A percentile compares a stretch with the other conserved stretches of the same genome.
Evolutionary conservation across 257 asterid genomes (phyloP).

Genomic region (Ilex asprella): DNA sequence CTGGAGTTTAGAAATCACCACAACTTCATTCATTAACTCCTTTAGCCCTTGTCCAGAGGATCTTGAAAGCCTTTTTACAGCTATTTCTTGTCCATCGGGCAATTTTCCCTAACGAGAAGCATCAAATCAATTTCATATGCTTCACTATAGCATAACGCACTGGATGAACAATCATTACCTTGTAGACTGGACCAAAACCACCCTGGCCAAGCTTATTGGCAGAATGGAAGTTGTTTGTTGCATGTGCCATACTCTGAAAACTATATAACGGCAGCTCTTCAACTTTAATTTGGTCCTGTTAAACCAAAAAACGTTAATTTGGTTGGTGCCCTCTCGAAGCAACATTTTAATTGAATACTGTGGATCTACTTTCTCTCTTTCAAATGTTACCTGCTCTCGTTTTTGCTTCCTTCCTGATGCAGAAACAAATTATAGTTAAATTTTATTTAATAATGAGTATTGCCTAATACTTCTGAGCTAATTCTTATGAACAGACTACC

Average conservation of each 20-base stretch:
- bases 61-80: constrained; percentile 35
- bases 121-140: background rate
- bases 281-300: constrained; percentile 13
- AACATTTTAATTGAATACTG: constrained; percentile 12
- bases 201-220: constrained; percentile 39
- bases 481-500: constrained; percentile 5
- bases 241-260: constrained; percentile 22
- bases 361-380: constrained; percentile 6
- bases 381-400: constrained; percentile 4
- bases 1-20: constrained; percentile 35
- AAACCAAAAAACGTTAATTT: too few relatives aligned
- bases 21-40: constrained; percentile 41
- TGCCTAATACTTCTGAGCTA: background rate
- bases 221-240: constrained; percentile 26
- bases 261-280: constrained; percentile 32
- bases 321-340: constrained; percentile 5
- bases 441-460: background rate
- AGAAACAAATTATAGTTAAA: constrained; percentile 6
- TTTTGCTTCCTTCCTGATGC: constrained; percentile 10
- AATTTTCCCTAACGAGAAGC: constrained; percentile 23
- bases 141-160: background rate
- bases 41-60: constrained; percentile 34
- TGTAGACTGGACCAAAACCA: constrained; percentile 39
- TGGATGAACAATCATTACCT: constrained; percentile 3
- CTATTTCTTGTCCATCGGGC: constrained; percentile 33